These are phyloP conservation scores for Boletus austroedulis DNA, from an alignment of 1,284 basidiomycete genomes.

Conservation along the genomic window DNA sequence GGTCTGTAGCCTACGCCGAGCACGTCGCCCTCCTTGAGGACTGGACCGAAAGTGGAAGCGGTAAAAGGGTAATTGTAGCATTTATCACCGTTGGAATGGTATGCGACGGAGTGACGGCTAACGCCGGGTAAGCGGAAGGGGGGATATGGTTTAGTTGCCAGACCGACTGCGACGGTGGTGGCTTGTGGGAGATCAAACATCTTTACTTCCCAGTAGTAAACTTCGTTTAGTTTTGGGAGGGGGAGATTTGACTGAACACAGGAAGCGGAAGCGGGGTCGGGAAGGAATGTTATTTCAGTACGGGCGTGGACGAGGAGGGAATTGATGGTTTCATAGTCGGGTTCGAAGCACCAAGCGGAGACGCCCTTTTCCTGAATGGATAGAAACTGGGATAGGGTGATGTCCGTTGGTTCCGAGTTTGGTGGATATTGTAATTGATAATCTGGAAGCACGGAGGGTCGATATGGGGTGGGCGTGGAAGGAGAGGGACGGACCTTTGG, in stretches of 20 bases:
- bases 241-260: conserved; percentile 94
- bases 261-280: conserved; percentile 89
- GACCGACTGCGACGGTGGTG: conserved; percentile 83
- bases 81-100: conserved; percentile 96
- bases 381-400: conserved; percentile 94
- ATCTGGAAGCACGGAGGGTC: conserved; percentile 48
- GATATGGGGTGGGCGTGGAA: not conserved
- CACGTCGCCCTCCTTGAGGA: conserved; percentile 90
- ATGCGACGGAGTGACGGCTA: conserved; percentile 90
- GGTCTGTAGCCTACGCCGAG: conserved; percentile 92
- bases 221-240: conserved; percentile 92
- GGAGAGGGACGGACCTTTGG: conserved; percentile 69
- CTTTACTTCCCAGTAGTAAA: conserved; percentile 98
- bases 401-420: conserved; percentile 90
- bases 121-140: conserved; percentile 89
- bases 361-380: conserved; percentile 98
- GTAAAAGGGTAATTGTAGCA: conserved; percentile 98
- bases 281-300: conserved; percentile 93
- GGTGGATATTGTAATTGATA: conserved; percentile 90
- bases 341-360: conserved; percentile 96
- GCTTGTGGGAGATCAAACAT: conserved; percentile 89
- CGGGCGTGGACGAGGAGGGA: conserved; percentile 88
- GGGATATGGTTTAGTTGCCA: conserved; percentile 95
- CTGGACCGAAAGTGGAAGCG: conserved; percentile 79
- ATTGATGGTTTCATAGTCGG: conserved; percentile 91